These are phyloP conservation scores for Globisporangium perplexum DNA, from an alignment of 352 stramenopile genomes.

Conservation along the genomic window DNA sequence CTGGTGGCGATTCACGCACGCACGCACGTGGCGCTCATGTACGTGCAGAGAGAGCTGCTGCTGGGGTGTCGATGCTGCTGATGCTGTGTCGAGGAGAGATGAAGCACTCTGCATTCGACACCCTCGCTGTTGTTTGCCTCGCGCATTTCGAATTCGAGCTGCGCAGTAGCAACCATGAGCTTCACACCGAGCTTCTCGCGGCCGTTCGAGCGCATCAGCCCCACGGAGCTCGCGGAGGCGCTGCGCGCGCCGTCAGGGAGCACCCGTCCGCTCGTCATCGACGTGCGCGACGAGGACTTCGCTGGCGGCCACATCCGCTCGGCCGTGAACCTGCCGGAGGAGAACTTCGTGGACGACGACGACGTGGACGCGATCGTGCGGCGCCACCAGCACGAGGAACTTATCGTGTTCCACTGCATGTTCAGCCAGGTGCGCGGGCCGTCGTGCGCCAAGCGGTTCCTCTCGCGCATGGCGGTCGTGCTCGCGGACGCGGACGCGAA, in stretches of 20 bases:
- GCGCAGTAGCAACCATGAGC: background rate
- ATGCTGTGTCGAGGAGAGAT: too few species aligned
- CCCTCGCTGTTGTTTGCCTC: background rate
- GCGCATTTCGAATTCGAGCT: background rate
- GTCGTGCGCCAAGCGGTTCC: conserved; percentile 73
- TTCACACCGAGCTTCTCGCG: conserved; percentile 33
- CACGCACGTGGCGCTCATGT: too few species aligned
- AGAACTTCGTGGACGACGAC: conserved; percentile 75
- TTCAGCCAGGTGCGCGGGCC: conserved; percentile 81
- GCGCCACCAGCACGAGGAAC: conserved; percentile 51
- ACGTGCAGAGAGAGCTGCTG: too few species aligned
- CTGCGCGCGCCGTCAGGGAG: conserved; percentile 28
- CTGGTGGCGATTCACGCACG: too few species aligned
- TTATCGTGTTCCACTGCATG: conserved; percentile 87
- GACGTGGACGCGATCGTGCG: conserved; percentile 72
- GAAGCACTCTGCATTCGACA: too few species aligned
- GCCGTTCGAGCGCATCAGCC: conserved; percentile 31
- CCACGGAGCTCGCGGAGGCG: conserved; percentile 47
- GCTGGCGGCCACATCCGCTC: conserved; percentile 67
- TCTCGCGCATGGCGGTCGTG: conserved; percentile 47
- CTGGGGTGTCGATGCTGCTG: too few species aligned
- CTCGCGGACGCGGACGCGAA: conserved; percentile 36
- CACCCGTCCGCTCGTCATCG: conserved; percentile 51
- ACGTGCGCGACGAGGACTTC: conserved; percentile 76
- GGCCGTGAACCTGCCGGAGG: conserved; percentile 73